phyloP scores from a whole-genome alignment of 208 protist genomes.

The Crithidia fasciculata region DNA sequence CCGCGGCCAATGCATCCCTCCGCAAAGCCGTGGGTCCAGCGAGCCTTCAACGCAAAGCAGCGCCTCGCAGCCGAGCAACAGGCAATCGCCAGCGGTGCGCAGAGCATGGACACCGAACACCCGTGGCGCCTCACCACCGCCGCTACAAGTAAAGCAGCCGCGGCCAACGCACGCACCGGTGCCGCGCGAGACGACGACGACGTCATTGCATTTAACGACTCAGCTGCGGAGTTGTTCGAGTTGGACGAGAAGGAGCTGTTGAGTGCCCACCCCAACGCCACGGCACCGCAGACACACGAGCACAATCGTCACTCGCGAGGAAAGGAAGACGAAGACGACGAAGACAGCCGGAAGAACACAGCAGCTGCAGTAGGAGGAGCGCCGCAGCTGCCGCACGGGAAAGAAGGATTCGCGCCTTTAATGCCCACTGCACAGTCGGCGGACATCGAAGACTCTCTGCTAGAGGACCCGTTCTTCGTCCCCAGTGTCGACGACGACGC shows the following conservation, averaged over 20 bases:
- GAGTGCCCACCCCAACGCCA: background rate
- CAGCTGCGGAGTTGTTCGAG: slow-evolving; percentile 24
- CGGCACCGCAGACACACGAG: background rate
- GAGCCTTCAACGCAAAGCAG: background rate
- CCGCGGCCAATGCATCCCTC: too few relatives aligned
- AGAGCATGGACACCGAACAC: background rate
- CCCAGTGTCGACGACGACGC: slow-evolving; percentile 44
- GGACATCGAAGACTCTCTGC: slow-evolving; percentile 2
- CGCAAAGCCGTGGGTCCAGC: too few relatives aligned
- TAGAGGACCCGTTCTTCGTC: slow-evolving; percentile 33
- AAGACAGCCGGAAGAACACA: background rate
- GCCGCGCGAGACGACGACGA: slow-evolving; percentile 11
- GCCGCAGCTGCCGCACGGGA: too few relatives aligned
- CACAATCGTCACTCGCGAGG: background rate
- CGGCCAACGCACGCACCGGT: too few relatives aligned
- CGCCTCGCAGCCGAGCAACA: background rate
- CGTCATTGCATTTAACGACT: slow-evolving; percentile 31
- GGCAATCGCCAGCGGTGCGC: too few relatives aligned
- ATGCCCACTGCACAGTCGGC: background rate
- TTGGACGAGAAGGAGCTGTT: slow-evolving; percentile 9
- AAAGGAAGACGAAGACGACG: background rate
- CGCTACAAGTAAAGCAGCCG: too few relatives aligned
- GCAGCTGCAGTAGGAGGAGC: background rate
- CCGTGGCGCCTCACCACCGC: background rate
- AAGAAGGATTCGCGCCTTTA: too few relatives aligned